Evolutionary conservation across 1,284 basidiomycete species (phyloP).

Genomic region (Ceratobasidium sp.): DNA sequence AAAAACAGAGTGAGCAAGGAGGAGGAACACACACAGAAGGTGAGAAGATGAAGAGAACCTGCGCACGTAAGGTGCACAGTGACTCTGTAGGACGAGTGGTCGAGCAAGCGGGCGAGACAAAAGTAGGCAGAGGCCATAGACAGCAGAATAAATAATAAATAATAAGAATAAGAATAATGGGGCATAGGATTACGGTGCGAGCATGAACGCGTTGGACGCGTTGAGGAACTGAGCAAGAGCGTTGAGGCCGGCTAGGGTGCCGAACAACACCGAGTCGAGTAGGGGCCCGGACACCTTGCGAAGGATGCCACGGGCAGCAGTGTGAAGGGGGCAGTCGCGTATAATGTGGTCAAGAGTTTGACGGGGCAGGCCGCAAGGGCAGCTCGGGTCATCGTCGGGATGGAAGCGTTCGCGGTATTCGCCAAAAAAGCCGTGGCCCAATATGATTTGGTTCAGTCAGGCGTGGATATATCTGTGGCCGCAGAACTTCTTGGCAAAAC

Average conservation of each 20-base stretch:
- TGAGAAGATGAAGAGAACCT: no score
- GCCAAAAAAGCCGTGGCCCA: not conserved
- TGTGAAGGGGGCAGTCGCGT: not conserved
- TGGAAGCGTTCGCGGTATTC: not conserved
- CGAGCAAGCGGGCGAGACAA: not conserved
- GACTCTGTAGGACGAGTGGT: not conserved
- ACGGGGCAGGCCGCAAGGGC: not conserved
- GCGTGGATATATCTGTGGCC: not conserved
- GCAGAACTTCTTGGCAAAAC: no score
- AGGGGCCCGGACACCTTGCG: not conserved
- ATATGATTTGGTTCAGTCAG: not conserved
- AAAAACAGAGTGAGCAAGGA: no score
- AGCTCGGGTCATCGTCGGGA: not conserved
- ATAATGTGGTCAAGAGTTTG: not conserved
- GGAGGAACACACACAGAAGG: no score
- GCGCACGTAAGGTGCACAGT: not conserved
- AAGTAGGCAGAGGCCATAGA: not conserved
- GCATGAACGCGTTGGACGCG: not conserved
- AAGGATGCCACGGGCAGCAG: not conserved
- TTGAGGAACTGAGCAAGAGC: not conserved
- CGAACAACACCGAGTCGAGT: not conserved
- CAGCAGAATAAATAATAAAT: not conserved
- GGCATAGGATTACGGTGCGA: not conserved
- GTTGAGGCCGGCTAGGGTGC: not conserved
- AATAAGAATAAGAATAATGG: not conserved